phyloP scores from a whole-genome alignment of 2,329 filamentous ascomycete genomes.

The Beauveria rudraprayagi region DNA sequence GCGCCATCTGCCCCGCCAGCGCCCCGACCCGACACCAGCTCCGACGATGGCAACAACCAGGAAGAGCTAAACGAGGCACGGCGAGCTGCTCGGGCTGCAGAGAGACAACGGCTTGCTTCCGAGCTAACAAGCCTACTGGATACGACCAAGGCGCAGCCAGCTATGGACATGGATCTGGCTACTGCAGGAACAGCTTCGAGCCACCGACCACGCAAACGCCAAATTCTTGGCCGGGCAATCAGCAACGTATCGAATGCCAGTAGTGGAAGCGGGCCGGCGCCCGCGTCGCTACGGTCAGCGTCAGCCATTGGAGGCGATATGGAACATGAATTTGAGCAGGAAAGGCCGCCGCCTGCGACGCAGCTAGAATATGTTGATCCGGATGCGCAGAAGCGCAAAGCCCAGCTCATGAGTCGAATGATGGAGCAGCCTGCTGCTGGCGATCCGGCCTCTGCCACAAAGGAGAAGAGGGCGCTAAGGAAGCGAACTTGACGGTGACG shows the following conservation, averaged over 20 bases:
- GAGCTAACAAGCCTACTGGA: slow-evolving; percentile 37
- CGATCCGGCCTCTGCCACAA: neutral
- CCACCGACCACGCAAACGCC: slow-evolving; percentile 31
- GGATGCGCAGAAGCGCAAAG: slow-evolving; percentile 36
- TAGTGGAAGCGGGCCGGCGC: slow-evolving; percentile 33
- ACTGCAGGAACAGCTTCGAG: slow-evolving; percentile 14
- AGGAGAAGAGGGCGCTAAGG: neutral
- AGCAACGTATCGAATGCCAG: slow-evolving; percentile 50
- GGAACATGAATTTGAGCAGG: slow-evolving; percentile 20
- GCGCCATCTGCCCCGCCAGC: neutral
- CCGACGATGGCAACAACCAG: slow-evolving; percentile 8
- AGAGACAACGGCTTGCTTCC: slow-evolving; percentile 33
- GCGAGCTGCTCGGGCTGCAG: slow-evolving; percentile 23
- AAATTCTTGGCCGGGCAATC: slow-evolving; percentile 49
- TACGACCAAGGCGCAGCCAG: slow-evolving; percentile 12
- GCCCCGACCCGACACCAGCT: neutral
- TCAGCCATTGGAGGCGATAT: slow-evolving; percentile 9
- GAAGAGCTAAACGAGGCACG: slow-evolving; percentile 17
- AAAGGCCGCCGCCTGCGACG: slow-evolving; percentile 34
- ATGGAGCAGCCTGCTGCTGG: slow-evolving; percentile 17
- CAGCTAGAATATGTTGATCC: slow-evolving; percentile 48
- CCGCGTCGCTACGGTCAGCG: slow-evolving; percentile 14
- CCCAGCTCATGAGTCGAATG: slow-evolving; percentile 38
- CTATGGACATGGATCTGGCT: slow-evolving; percentile 12
- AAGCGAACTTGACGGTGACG: slow-evolving; percentile 2